Evolutionary conservation across 805 yeast species (phyloP), one percentile per base, ranked within the genome.

Genomic region (Candida nemodendra): DNA sequence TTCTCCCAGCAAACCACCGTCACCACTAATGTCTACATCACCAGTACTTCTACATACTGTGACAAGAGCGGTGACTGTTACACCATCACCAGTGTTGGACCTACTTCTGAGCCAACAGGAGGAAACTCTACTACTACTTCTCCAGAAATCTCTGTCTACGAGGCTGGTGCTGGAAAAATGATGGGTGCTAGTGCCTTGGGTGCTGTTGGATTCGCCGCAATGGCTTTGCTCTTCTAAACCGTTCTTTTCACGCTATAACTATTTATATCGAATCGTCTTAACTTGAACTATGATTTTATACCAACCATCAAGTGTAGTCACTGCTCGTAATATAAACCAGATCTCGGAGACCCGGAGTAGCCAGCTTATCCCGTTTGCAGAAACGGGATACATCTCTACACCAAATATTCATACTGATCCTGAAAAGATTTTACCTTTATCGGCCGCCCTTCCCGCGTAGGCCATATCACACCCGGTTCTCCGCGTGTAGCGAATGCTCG

Each of bases 1-100:
- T 59, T 56, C 22, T 58, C 70, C 30, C 58, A 64, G 28, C 71
- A 65, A 52, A 54, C 65, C 35, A 68, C 75, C 40, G 45, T 60
- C 48, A 62, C 68, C 22, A 54, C 69, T 12, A 40, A 30, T 44
- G 27, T 29, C 5, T 50, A 45, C 42, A 39, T 44, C 26, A 50
- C 66, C 40, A 59, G 50, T 30, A 42, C 44, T 24, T 25, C 48
- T 26, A 44, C 51, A 26, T 26, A 30, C 39, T 41, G 48, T 30
- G 39, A 38, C 26, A 9, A 27, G n/a, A 24, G 38, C 24, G 47
- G 42, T 9, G 16, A 28, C 8, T 38, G 44, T 32, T 28, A 30
- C 34, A 38, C 47, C 9, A n/a, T 16, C 9, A 36, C 42, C 16
- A 32, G 37, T 11, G 23, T 34, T 21, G 36, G 41, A 27, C 28